phyloP scores from a whole-genome alignment of 2,329 filamentous ascomycete genomes.

The Paraconiothyrium brasiliense region DNA sequence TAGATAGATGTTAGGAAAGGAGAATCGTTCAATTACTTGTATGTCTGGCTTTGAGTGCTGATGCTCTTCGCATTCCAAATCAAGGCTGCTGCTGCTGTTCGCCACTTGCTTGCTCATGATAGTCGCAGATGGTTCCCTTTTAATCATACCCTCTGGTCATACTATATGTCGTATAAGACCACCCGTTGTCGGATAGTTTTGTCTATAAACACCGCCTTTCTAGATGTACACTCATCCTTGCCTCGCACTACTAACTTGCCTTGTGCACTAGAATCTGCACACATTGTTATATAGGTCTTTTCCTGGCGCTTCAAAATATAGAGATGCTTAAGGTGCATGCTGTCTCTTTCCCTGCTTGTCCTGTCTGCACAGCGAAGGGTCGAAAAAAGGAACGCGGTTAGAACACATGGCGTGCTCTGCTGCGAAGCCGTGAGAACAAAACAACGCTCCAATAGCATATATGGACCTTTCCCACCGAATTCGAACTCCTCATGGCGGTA shows the following conservation, averaged over 20 bases:
- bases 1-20: conserved; percentile 14
- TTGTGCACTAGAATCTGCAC: neutral
- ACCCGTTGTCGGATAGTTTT: neutral
- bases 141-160: too few species aligned
- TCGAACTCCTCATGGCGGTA: too few species aligned
- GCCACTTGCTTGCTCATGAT: neutral
- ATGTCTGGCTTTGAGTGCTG: neutral
- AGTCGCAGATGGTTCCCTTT: too few species aligned
- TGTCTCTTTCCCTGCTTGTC: too few species aligned
- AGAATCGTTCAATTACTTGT: conserved; percentile 9
- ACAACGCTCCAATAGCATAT: too few species aligned
- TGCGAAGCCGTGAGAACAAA: too few species aligned
- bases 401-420: too few species aligned
- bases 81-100: neutral
- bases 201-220: neutral
- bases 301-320: neutral
- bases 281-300: neutral
- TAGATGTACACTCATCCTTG: neutral
- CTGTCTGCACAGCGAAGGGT: too few species aligned
- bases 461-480: too few species aligned
- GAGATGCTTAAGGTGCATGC: too few species aligned
- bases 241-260: neutral
- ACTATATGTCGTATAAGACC: neutral
- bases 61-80: neutral
- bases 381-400: too few species aligned